Evolutionary conservation across 371 early-diverging fungal genomes (phyloP).

Genomic region (Encephalitozoon cuniculi): DNA sequence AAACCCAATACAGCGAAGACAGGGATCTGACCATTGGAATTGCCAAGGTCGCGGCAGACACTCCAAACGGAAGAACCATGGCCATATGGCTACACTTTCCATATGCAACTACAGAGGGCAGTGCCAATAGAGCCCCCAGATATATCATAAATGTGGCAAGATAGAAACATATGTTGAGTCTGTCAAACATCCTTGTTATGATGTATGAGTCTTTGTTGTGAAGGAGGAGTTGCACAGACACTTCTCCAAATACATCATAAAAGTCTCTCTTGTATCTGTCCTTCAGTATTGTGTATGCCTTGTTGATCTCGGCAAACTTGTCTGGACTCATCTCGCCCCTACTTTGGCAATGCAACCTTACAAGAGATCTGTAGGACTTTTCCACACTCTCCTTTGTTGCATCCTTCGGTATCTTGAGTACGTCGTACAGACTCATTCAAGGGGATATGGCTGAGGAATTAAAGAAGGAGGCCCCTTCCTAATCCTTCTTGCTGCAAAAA

Average conservation of each 20-base stretch:
- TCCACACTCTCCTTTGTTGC: conserved; percentile 26
- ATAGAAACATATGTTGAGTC: conserved; percentile 12
- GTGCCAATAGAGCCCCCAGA: not conserved
- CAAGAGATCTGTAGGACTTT: conserved; percentile 27
- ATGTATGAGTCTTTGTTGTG: conserved; percentile 25
- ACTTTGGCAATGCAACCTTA: conserved; percentile 7
- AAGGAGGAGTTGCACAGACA: not conserved
- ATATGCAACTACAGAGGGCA: not conserved
- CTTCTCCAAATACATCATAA: conserved; percentile 40
- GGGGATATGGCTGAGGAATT: not conserved
- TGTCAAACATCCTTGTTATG: conserved; percentile 29
- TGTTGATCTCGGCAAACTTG: conserved; percentile 27
- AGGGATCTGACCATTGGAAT: not conserved
- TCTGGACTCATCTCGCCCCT: not conserved
- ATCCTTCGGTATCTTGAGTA: conserved; percentile 23
- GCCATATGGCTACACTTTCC: too few species aligned
- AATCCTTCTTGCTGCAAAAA: not conserved
- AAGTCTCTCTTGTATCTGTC: conserved; percentile 36
- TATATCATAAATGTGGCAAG: not conserved
- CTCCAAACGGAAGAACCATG: not conserved
- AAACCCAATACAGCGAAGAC: not conserved
- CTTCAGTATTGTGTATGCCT: conserved; percentile 33
- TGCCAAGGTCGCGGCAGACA: not conserved
- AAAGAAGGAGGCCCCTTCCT: not conserved
- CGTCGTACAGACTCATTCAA: conserved; percentile 37